phyloP scores from a whole-genome alignment of 768 basidiomycete genomes.

The Fomitopsis pulvina region DNA sequence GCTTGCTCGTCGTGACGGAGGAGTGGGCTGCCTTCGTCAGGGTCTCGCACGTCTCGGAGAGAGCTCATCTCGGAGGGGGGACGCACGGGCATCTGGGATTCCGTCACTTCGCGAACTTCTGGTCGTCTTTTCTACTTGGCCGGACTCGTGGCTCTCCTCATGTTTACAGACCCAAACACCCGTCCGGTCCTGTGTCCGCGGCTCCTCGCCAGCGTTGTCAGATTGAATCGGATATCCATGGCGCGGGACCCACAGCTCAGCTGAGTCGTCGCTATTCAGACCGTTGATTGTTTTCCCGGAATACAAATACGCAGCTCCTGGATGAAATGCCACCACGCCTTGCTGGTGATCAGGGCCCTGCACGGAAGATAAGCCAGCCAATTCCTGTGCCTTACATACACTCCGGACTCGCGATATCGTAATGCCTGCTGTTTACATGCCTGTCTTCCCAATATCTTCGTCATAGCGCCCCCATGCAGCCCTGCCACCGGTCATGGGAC shows the following conservation, averaged over 20 bases:
- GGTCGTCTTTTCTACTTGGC: slow-evolving; percentile 1
- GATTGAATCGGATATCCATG: not conserved
- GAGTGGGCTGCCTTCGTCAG: slow-evolving; percentile 17
- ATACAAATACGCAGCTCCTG: not conserved
- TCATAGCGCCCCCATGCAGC: not conserved
- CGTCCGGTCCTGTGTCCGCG: not conserved
- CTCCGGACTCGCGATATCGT: slow-evolving; percentile 3
- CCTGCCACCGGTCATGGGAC: slow-evolving; percentile 7
- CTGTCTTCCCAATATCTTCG: slow-evolving; percentile 6
- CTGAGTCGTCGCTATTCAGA: not conserved
- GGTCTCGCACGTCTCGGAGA: not conserved
- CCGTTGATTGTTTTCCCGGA: not conserved
- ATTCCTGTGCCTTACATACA: not conserved
- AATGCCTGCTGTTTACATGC: slow-evolving; percentile 4
- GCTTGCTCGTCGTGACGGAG: not conserved
- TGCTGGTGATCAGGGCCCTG: not conserved
- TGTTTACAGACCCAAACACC: not conserved
- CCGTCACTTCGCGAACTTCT: not conserved
- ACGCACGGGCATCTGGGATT: not conserved
- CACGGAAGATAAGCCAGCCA: slow-evolving; percentile 2
- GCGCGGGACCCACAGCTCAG: not conserved
- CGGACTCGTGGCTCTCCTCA: slow-evolving; percentile 4
- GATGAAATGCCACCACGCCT: not conserved
- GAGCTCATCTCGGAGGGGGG: slow-evolving; percentile 1
- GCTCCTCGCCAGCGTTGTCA: not conserved